A percentile compares a stretch with the other conserved stretches of the same genome.
These are phyloP conservation scores for Zea luxurians DNA, from an alignment of 176 grass and related monocot species.

Conservation along the genomic window DNA sequence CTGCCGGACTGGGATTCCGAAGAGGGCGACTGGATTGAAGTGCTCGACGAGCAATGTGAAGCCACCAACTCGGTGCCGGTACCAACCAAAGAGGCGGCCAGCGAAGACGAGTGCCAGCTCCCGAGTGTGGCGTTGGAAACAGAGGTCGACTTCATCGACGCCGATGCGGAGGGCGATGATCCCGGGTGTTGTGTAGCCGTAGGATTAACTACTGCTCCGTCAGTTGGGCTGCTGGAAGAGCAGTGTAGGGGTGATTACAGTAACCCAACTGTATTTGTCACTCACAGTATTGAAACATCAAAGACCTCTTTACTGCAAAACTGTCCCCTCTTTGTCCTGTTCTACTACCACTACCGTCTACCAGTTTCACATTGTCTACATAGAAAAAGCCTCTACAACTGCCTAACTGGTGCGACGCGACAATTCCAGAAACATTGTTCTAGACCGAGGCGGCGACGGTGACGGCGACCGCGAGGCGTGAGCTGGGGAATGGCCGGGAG, in stretches of 20 bases:
- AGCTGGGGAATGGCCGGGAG: background rate
- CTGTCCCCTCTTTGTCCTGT: background rate
- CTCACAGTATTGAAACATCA: slow-evolving; percentile 32
- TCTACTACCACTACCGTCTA: background rate
- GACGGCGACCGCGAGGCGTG: background rate
- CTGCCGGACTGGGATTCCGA: slow-evolving; percentile 47
- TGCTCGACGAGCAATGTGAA: background rate
- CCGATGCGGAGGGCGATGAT: background rate
- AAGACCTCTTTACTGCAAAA: slow-evolving; percentile 13
- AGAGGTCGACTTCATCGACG: background rate
- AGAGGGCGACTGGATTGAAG: slow-evolving; percentile 37
- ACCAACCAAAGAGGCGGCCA: background rate
- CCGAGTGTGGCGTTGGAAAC: background rate
- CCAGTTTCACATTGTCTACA: no score
- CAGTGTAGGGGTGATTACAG: background rate
- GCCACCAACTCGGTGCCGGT: background rate
- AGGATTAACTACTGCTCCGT: slow-evolving; percentile 26
- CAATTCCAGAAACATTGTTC: slow-evolving; percentile 23
- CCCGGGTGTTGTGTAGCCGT: slow-evolving; percentile 30
- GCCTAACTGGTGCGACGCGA: slow-evolving; percentile 9
- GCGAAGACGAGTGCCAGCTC: background rate
- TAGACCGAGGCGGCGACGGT: slow-evolving; percentile 2
- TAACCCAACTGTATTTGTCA: slow-evolving; percentile 12
- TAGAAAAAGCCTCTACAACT: background rate
- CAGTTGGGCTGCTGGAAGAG: background rate